Conservation (phyloP, 2,329 filamentous ascomycete species). For the Chaetoscypha palmicola region DNA sequence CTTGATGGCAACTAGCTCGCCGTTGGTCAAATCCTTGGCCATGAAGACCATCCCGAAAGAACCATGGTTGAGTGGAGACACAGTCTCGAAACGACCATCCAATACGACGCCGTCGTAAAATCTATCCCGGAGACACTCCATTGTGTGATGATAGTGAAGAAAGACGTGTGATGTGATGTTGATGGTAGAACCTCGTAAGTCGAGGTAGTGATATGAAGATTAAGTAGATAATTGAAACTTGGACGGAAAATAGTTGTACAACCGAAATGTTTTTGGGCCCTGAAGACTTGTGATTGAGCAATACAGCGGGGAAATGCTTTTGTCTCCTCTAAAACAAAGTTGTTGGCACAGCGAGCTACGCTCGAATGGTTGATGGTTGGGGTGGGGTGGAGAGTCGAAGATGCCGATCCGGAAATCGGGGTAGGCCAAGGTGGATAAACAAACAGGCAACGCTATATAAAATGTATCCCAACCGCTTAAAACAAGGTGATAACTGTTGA, state of each 20-base stretch:
- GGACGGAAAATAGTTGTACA: conserved; percentile 29
- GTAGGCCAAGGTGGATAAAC: conserved; percentile 22
- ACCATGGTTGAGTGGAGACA: conserved; percentile 94
- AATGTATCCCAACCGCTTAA: conserved; percentile 29
- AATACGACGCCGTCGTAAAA: conserved; percentile 75
- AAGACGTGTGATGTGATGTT: conserved; percentile 1
- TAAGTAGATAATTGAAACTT: conserved; percentile 18
- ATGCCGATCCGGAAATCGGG: conserved; percentile 16
- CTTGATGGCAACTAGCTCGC: conserved; percentile 86
- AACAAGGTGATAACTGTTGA: conserved; percentile 26
- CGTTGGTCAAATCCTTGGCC: conserved; percentile 71
- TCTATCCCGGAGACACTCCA: conserved; percentile 83
- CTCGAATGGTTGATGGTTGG: conserved; percentile 21
- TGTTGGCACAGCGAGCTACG: conserved; percentile 29
- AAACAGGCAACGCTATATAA: conserved; percentile 33
- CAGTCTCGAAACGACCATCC: conserved; percentile 81
- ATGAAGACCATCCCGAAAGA: conserved; percentile 99
- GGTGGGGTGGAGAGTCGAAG: conserved; percentile 18
- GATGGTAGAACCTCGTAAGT: conserved; percentile 7
- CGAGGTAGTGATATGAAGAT: conserved; percentile 15
- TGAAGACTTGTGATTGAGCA: conserved; percentile 23
- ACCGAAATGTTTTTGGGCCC: conserved; percentile 27
- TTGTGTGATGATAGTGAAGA: too few relatives aligned
- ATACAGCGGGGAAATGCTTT: conserved; percentile 29
- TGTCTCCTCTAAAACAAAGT: conserved; percentile 32